A percentile compares a stretch with the other conserved stretches of the same genome.
These are phyloP conservation scores for Neonectria hederae DNA, from an alignment of 2,329 filamentous ascomycete genomes.

Conservation along the genomic window DNA sequence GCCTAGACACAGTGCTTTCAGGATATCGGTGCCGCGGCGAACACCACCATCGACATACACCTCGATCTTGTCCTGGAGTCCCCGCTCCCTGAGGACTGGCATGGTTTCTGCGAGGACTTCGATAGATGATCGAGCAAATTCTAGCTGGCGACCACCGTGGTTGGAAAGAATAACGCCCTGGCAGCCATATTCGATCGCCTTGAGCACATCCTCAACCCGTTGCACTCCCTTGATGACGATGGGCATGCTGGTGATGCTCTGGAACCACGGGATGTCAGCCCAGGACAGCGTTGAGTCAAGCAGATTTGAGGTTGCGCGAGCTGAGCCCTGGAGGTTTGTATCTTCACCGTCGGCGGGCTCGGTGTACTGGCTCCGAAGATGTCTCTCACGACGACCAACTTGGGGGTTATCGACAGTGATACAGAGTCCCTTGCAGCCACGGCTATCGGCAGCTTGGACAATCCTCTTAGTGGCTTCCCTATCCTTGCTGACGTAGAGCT, in stretches of 20 bases:
- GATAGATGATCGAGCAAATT: slow-evolving; percentile 87
- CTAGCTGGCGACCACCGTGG: slow-evolving; percentile 93
- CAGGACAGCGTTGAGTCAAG: slow-evolving; percentile 93
- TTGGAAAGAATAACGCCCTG: slow-evolving; percentile 95
- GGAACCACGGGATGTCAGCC: slow-evolving; percentile 95
- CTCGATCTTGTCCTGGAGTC: slow-evolving; percentile 80
- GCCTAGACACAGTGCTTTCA: slow-evolving; percentile 93
- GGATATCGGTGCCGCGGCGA: slow-evolving; percentile 88
- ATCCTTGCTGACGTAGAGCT: slow-evolving; percentile 98
- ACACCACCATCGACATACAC: slow-evolving; percentile 93
- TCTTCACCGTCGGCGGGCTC: slow-evolving; percentile 80
- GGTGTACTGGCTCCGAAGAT: slow-evolving; percentile 93
- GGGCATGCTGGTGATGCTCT: slow-evolving; percentile 89
- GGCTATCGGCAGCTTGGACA: slow-evolving; percentile 87
- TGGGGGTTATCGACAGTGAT: slow-evolving; percentile 98
- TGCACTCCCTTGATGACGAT: slow-evolving; percentile 97
- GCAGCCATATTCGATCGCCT: slow-evolving; percentile 80
- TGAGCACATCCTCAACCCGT: slow-evolving; percentile 91
- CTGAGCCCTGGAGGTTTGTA: slow-evolving; percentile 92
- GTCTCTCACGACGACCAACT: slow-evolving; percentile 93
- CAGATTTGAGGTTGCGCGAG: slow-evolving; percentile 93
- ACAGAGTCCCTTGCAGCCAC: slow-evolving; percentile 94
- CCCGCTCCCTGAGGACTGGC: slow-evolving; percentile 80
- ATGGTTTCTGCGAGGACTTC: slow-evolving; percentile 95
- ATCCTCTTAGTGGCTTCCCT: slow-evolving; percentile 89